Conservation (phyloP, 106 monocot species). For the Ottelia alismoides region DNA sequence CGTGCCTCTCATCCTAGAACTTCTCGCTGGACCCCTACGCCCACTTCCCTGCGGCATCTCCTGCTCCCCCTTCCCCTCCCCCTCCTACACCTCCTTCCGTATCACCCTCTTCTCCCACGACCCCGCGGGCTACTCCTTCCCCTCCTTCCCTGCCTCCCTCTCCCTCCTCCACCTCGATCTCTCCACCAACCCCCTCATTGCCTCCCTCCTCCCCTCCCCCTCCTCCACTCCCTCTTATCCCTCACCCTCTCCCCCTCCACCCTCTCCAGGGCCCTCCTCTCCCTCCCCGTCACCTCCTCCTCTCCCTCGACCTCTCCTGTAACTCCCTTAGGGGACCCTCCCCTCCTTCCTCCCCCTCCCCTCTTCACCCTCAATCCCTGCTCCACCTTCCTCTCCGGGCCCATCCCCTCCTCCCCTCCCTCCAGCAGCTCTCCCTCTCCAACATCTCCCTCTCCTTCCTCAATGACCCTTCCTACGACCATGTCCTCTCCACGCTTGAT, state of each 20-base stretch:
- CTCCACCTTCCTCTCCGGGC: conserved; percentile 8
- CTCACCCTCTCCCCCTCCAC: conserved; percentile 16
- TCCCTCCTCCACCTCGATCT: conserved; percentile 28
- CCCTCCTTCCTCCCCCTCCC: conserved; percentile 19
- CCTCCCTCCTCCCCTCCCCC: conserved; percentile 25
- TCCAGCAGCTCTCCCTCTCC: conserved; percentile 26
- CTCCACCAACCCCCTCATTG: conserved; percentile 28
- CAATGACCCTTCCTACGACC: conserved; percentile 1
- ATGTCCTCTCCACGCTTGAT: conserved; percentile 41
- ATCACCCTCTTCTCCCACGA: conserved; percentile 28
- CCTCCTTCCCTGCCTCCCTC: conserved; percentile 17
- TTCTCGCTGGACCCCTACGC: conserved; percentile 41
- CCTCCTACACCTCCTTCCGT: background rate
- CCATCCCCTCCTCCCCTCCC: conserved; percentile 23
- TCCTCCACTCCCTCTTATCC: conserved; percentile 14
- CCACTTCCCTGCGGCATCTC: conserved; percentile 47
- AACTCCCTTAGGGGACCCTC: too few species aligned
- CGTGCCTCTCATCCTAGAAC: conserved; percentile 63
- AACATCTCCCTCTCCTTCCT: conserved; percentile 14
- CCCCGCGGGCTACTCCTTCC: conserved; percentile 37
- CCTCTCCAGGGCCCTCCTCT: conserved; percentile 30
- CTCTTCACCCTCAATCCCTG: conserved; percentile 18
- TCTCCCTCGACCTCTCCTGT: too few species aligned
- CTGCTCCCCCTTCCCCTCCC: conserved; percentile 21
- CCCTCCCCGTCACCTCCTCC: conserved; percentile 24